Conservation (phyloP, 75 land plant species). For the Selaginella tamariscina region DNA sequence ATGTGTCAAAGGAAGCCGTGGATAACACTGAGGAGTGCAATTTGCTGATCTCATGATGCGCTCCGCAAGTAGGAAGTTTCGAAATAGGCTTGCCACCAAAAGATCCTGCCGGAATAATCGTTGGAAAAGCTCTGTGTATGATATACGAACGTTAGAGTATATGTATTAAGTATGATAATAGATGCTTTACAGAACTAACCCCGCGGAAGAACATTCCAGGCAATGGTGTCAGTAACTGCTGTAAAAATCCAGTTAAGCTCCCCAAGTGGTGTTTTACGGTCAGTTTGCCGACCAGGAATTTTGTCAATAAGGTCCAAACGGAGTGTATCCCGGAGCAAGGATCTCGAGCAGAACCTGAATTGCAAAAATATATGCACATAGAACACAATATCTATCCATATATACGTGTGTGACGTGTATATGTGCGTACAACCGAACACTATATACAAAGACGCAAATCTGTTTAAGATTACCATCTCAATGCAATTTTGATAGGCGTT, state of each 20-base stretch:
- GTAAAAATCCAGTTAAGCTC: slow-evolving; percentile 98
- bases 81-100: slow-evolving; percentile 84
- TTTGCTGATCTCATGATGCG: slow-evolving; percentile 93
- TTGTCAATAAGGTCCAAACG: slow-evolving; percentile 51
- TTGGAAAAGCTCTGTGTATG: slow-evolving; percentile 74
- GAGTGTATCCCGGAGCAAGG: slow-evolving; percentile 58
- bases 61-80: slow-evolving; percentile 91
- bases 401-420: too few relatives aligned
- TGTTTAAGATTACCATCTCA: slow-evolving; percentile 47
- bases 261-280: slow-evolving; percentile 82
- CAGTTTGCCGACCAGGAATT: slow-evolving; percentile 91
- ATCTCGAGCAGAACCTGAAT: slow-evolving; percentile 72
- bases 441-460: background rate
- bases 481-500: slow-evolving; percentile 91
- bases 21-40: slow-evolving; percentile 78
- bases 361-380: background rate
- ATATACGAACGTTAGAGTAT: background rate
- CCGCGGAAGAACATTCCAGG: slow-evolving; percentile 98
- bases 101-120: slow-evolving; percentile 87
- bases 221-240: slow-evolving; percentile 93
- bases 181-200: slow-evolving; percentile 28
- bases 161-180: too few relatives aligned
- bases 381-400: too few relatives aligned
- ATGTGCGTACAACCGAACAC: too few relatives aligned
- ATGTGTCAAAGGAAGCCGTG: slow-evolving; percentile 83